Conservation (phyloP, 495 filamentous ascomycete genomes). For the Penicillium macrosclerotiorum region DNA sequence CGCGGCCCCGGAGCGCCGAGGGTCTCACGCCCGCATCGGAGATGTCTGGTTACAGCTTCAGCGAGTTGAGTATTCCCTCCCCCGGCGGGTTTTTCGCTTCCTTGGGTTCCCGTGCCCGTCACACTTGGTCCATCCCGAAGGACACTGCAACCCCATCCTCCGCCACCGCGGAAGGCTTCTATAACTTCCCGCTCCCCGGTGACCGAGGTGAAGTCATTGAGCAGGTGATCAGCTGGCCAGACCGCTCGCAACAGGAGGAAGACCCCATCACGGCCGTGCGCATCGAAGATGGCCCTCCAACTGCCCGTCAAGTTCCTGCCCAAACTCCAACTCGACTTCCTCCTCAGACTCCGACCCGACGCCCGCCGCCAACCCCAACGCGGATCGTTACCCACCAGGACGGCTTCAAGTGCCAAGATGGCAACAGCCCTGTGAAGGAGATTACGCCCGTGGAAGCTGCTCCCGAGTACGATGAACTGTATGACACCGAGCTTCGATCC, state of each 20-base stretch:
- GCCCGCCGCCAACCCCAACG: no score
- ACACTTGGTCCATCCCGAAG: conserved; percentile 67
- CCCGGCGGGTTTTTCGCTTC: conserved; percentile 90
- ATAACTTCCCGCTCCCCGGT: conserved; percentile 70
- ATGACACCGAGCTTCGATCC: conserved; percentile 63
- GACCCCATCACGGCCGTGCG: conserved; percentile 44
- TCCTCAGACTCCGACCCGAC: no score
- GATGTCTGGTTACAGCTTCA: conserved; percentile 55
- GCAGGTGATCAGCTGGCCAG: conserved; percentile 62
- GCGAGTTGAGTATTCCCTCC: conserved; percentile 77
- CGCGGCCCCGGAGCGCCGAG: conserved; percentile 41
- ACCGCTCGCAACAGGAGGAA: conserved; percentile 40
- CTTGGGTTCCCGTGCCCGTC: conserved; percentile 64
- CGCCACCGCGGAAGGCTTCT: conserved; percentile 80
- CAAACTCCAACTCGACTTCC: conserved; percentile 22
- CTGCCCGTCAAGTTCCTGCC: conserved; percentile 49
- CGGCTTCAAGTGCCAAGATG: no score
- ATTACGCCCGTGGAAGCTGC: conserved; percentile 36
- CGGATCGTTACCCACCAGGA: no score
- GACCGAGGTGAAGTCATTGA: conserved; percentile 57
- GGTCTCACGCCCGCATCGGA: conserved; percentile 46
- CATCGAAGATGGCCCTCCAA: conserved; percentile 61
- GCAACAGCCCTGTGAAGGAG: conserved; percentile 38
- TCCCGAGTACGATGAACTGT: conserved; percentile 68
- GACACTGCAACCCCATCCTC: conserved; percentile 62